Conservation (phyloP, 768 basidiomycete genomes). For the Boletus subcaerulescens region DNA sequence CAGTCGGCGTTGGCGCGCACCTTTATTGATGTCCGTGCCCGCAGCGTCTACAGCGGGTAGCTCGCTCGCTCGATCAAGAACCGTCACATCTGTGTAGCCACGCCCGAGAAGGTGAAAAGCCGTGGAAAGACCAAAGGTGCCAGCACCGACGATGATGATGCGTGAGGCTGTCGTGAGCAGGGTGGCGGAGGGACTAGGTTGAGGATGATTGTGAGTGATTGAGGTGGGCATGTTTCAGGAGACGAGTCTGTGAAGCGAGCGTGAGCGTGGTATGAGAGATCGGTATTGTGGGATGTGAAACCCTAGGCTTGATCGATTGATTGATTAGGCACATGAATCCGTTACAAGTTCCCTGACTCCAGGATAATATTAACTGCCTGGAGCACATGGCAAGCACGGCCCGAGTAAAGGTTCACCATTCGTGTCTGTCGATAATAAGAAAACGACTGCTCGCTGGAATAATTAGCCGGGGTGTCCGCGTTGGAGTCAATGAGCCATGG, state of each 20-base stretch:
- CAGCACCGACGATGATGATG: conserved; percentile 70
- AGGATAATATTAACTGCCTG: too few relatives aligned
- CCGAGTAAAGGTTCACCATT: too few relatives aligned
- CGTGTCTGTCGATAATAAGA: too few relatives aligned
- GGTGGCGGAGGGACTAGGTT: neutral
- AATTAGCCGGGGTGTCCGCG: too few relatives aligned
- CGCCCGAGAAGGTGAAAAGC: conserved; percentile 72
- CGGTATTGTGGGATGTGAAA: too few relatives aligned
- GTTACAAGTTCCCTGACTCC: too few relatives aligned
- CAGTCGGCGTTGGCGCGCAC: conserved; percentile 2
- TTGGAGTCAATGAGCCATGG: too few relatives aligned
- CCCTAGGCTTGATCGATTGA: neutral
- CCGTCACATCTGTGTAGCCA: conserved; percentile 66
- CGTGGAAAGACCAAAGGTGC: conserved; percentile 85
- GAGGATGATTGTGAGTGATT: neutral
- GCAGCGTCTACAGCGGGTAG: conserved; percentile 86
- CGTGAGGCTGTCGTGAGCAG: conserved; percentile 11
- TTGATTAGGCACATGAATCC: neutral
- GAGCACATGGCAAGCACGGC: neutral
- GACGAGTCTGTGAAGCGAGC: neutral
- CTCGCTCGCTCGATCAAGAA: conserved; percentile 67
- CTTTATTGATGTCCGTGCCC: conserved; percentile 50
- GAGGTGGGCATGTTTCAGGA: conserved; percentile 4
- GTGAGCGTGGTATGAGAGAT: neutral
- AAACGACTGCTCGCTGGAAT: too few relatives aligned